These are phyloP conservation scores for Fibroporia radiculosa DNA, from an alignment of 768 basidiomycete species.

Conservation along the genomic window DNA sequence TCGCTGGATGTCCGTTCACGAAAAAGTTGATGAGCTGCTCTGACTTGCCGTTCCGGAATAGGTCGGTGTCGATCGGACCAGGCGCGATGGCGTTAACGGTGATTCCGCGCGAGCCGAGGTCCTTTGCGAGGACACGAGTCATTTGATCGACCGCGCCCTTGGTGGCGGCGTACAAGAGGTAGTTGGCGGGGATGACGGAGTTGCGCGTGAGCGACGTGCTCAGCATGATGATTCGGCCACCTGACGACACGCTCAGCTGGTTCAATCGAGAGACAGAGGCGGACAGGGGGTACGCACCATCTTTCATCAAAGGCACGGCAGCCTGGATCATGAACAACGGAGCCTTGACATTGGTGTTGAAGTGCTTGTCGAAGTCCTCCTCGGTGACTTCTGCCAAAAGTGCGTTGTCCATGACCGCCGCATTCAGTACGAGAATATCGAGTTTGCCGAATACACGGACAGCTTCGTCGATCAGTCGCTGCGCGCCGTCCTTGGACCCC, in stretches of 20 bases:
- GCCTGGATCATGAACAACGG: constrained; percentile 48
- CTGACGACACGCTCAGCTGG: constrained; percentile 15
- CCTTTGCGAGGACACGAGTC: constrained; percentile 48
- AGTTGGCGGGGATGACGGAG: constrained; percentile 37
- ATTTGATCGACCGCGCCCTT: constrained; percentile 58
- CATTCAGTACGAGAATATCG: constrained; percentile 54
- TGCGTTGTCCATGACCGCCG: constrained; percentile 47
- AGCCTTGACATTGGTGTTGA: constrained; percentile 51
- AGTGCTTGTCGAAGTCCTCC: constrained; percentile 41
- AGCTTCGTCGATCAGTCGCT: constrained; percentile 39
- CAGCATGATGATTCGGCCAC: constrained; percentile 51
- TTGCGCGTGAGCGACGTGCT: constrained; percentile 41
- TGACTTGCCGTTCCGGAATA: constrained; percentile 50
- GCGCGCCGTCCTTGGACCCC: constrained; percentile 38
- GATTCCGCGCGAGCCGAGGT: constrained; percentile 43
- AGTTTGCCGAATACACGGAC: constrained; percentile 41
- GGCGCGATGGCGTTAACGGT: constrained; percentile 53
- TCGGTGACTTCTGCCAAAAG: constrained; percentile 44
- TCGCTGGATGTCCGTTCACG: constrained; percentile 37
- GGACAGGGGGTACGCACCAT: constrained; percentile 28
- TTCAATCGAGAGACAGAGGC: neutral
- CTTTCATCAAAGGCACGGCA: constrained; percentile 33
- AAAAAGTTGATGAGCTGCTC: constrained; percentile 37
- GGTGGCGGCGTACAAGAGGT: constrained; percentile 44
- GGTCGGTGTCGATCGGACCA: constrained; percentile 46